Conservation (phyloP, 768 basidiomycete species). For the Hericium alpestre region DNA sequence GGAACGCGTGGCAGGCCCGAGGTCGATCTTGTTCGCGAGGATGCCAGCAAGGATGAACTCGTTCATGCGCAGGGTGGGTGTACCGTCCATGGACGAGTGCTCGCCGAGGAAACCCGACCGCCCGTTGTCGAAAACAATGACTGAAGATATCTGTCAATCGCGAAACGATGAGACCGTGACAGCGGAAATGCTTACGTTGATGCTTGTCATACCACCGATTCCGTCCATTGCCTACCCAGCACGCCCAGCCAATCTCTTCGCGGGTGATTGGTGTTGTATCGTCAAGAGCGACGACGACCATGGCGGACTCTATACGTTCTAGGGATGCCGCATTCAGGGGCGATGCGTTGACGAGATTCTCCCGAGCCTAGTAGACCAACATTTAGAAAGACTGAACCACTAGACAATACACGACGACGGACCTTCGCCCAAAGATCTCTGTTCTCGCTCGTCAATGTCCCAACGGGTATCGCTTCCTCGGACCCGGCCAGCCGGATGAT, state of each 20-base stretch:
- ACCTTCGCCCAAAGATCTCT: conserved; percentile 85
- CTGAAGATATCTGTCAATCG: conserved; percentile 27
- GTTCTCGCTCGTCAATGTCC: conserved; percentile 82
- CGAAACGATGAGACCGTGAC: background rate
- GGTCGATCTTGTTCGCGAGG: conserved; percentile 60
- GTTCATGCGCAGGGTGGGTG: conserved; percentile 89
- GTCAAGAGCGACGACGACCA: conserved; percentile 81
- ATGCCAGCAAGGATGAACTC: conserved; percentile 82
- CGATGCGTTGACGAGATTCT: conserved; percentile 53
- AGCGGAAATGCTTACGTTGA: conserved; percentile 40
- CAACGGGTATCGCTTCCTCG: conserved; percentile 38
- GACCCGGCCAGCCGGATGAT: conserved; percentile 56
- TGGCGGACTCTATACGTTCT: conserved; percentile 78
- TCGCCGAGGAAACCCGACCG: conserved; percentile 89
- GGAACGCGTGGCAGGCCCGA: conserved; percentile 36
- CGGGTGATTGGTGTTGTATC: conserved; percentile 71
- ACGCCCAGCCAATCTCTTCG: conserved; percentile 70
- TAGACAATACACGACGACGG: conserved; percentile 10
- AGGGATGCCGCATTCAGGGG: conserved; percentile 56
- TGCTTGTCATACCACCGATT: conserved; percentile 98
- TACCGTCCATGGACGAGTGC: conserved; percentile 88
- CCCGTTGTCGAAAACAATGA: conserved; percentile 91
- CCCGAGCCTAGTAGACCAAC: conserved; percentile 32
- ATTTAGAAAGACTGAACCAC: conserved; percentile 6
- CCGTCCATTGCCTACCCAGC: conserved; percentile 84